Conservation (phyloP, 768 basidiomycete genomes). For the Cyclocybe cylindracea region DNA sequence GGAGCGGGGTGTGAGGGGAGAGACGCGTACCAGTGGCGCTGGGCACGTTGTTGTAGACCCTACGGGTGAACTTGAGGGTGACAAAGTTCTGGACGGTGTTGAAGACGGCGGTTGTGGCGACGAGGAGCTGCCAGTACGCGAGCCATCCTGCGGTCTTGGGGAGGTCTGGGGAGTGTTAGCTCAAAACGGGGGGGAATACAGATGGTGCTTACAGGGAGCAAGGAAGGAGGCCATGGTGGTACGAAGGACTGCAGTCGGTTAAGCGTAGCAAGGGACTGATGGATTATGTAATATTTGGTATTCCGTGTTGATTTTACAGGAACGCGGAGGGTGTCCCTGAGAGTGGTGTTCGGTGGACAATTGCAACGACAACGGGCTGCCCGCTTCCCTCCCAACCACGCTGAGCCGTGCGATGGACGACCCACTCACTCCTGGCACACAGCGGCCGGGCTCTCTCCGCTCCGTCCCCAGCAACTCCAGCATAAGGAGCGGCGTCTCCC, state of each 20-base stretch:
- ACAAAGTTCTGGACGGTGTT: constrained; percentile 84
- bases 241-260: constrained; percentile 1
- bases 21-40: constrained; percentile 34
- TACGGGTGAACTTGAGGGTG: constrained; percentile 75
- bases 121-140: constrained; percentile 86
- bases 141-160: constrained; percentile 71
- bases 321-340: constrained; percentile 1
- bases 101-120: constrained; percentile 77
- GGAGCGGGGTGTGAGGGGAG: not conserved
- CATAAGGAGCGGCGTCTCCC: constrained; percentile 48
- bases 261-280: constrained; percentile 1
- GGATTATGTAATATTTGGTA: not conserved
- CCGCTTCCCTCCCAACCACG: constrained; percentile 2
- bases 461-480: constrained; percentile 53
- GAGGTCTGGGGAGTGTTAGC: constrained; percentile 43
- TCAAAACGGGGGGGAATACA: not conserved
- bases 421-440: constrained; percentile 1
- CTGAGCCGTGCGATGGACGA: constrained; percentile 16
- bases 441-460: constrained; percentile 41
- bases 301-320: constrained; percentile 9
- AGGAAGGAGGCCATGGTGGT: constrained; percentile 21
- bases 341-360: not conserved
- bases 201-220: constrained; percentile 18
- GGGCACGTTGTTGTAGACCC: constrained; percentile 64
- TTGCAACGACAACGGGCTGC: not conserved